phyloP scores from a whole-genome alignment of 805 yeast genomes.

The Starmerella stigmatis region DNA sequence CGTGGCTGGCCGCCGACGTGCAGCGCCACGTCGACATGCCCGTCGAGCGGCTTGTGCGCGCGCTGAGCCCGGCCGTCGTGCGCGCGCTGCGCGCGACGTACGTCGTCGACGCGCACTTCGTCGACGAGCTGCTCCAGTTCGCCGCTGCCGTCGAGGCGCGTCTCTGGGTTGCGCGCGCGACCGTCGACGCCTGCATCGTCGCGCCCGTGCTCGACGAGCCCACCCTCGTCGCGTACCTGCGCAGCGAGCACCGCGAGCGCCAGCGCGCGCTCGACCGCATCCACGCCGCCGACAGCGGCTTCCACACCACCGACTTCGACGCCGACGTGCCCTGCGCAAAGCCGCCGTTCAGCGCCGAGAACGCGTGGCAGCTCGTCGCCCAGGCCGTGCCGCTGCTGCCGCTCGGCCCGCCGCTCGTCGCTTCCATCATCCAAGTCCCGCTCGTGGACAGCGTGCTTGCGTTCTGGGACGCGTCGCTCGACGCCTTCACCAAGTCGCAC shows the following conservation, averaged over 20 bases:
- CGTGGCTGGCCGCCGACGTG: slow-evolving; percentile 25
- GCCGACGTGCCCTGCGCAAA: slow-evolving; percentile 33
- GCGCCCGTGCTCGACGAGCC: background rate
- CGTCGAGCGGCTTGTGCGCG: slow-evolving; percentile 36
- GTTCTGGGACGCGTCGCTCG: slow-evolving; percentile 35
- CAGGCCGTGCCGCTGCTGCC: slow-evolving; percentile 35
- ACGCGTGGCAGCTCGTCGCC: slow-evolving; percentile 42
- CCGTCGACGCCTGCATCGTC: background rate
- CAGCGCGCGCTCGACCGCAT: background rate
- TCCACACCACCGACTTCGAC: slow-evolving; percentile 43
- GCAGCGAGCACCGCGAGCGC: slow-evolving; percentile 1
- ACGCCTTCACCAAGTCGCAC: slow-evolving; percentile 36
- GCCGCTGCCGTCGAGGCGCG: slow-evolving; percentile 4
- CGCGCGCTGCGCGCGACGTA: slow-evolving; percentile 11
- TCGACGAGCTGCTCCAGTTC: slow-evolving; percentile 11
- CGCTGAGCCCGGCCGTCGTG: slow-evolving; percentile 34
- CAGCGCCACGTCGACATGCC: slow-evolving; percentile 27
- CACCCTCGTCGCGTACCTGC: background rate
- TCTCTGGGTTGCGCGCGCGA: background rate
- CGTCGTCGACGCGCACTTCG: slow-evolving; percentile 12
- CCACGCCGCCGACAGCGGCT: background rate
- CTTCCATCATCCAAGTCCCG: slow-evolving; percentile 48
- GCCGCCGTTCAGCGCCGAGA: slow-evolving; percentile 56
- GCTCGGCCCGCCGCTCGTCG: slow-evolving; percentile 32
- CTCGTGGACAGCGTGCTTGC: slow-evolving; percentile 45